Evolutionary conservation across 2,329 filamentous ascomycete genomes (phyloP).

Genomic region (Phoma sp.): DNA sequence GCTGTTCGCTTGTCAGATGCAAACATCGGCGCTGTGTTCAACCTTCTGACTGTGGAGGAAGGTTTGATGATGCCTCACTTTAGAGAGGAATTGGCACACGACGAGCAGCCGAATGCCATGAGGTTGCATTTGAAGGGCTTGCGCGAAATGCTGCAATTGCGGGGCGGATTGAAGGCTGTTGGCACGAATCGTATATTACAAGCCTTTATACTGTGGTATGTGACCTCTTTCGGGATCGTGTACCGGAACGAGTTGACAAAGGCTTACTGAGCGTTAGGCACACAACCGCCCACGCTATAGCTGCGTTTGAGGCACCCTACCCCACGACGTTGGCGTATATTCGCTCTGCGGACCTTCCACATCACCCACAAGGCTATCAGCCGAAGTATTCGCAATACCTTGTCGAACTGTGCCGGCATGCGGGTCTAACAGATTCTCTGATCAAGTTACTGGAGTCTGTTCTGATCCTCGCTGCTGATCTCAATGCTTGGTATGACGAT

Average conservation of each 20-base stretch:
- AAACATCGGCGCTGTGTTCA: constrained; percentile 49
- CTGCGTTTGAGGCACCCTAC: constrained; percentile 42
- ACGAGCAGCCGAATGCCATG: constrained; percentile 41
- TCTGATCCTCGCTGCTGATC: constrained; percentile 42
- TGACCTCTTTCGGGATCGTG: constrained; percentile 19
- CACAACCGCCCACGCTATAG: constrained; percentile 47
- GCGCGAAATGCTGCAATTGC: constrained; percentile 43
- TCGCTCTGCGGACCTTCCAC: constrained; percentile 33
- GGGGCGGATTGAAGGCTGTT: constrained; percentile 43
- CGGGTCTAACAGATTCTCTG: constrained; percentile 38
- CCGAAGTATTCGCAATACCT: constrained; percentile 39
- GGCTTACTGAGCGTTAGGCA: constrained; percentile 50
- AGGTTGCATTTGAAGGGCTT: constrained; percentile 43
- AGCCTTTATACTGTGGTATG: constrained; percentile 50
- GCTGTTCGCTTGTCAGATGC: constrained; percentile 41
- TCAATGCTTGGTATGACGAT: constrained; percentile 44
- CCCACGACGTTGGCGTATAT: constrained; percentile 39
- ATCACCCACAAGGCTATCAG: constrained; percentile 38
- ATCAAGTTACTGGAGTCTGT: constrained; percentile 36
- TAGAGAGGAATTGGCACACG: constrained; percentile 23
- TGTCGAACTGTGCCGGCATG: constrained; percentile 36
- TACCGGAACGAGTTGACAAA: constrained; percentile 34
- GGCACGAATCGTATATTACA: constrained; percentile 47
- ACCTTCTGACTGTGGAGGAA: constrained; percentile 46
- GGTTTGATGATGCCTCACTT: constrained; percentile 34